Evolutionary conservation across 768 basidiomycete species (phyloP), one percentile per base, ranked within the genome.

Genomic region (Suillus occidentalis): DNA sequence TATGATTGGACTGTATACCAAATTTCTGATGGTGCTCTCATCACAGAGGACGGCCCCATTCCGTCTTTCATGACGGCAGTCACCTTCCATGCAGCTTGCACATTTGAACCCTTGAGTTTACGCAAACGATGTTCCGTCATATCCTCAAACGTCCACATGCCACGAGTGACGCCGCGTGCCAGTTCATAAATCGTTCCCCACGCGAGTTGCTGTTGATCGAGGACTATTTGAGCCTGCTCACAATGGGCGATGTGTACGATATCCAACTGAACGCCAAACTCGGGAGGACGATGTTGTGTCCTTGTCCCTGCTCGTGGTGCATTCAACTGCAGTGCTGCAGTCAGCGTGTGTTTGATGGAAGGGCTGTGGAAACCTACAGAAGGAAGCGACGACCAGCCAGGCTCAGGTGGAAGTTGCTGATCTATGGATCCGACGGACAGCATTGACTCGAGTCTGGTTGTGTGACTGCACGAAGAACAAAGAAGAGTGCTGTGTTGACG

Each of bases 111-210:
- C 43, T 66, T 65, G 47, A 83, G 74, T 25, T 62, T 42, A 1
- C 68, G 55, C 0, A 82, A 49, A 25, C 68, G 72, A 0, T 67
- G 68, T n/a, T 12, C 52, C 0, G 77, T 78, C 0, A 84, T 72
- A 36, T 75, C 67, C 6, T 69, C 61, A 80, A 82, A 84, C 0
- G 40, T 43, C 82, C 81, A 83, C 8, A 36, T 18, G 3, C 69
- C 69, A 36, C 69, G 68, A 2, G 73, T 72, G 6, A 81, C 69
- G 7, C 82, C 83, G 31, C 83, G 80, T 4, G 82, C 82, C n/a
- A 83, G 72, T 66, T 84, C 83, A 53, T 77, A 83, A 36, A 78
- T 69, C 0, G 78, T 80, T 1, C 80, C 82, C 81, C 82, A 84
- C 12, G 82, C 67, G n/a, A 83, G 70, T 0, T 62, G 28, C 5